Conservation (phyloP, 1,284 basidiomycete genomes). For the Moniliophthora roreri region DNA sequence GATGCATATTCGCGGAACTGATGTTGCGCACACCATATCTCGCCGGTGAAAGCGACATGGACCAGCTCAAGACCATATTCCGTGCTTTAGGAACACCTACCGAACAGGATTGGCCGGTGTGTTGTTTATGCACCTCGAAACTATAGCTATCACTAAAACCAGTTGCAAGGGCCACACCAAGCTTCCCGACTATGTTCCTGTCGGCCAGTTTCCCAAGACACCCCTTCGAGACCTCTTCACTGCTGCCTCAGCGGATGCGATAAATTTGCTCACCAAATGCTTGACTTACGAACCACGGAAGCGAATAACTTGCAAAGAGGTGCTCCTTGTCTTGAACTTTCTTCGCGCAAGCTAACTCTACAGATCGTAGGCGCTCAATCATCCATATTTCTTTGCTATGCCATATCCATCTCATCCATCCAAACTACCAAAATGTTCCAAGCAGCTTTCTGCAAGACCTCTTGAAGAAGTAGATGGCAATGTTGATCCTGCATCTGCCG, state of each 20-base stretch:
- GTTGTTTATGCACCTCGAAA: slow-evolving; percentile 11
- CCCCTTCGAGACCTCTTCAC: slow-evolving; percentile 87
- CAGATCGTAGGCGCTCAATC: slow-evolving; percentile 59
- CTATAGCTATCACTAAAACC: slow-evolving; percentile 4
- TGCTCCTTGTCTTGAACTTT: slow-evolving; percentile 27
- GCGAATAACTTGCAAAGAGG: slow-evolving; percentile 81
- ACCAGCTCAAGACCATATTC: slow-evolving; percentile 94
- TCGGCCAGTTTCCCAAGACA: slow-evolving; percentile 81
- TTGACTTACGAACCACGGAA: slow-evolving; percentile 86
- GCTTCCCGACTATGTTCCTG: slow-evolving; percentile 86
- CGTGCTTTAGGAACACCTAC: slow-evolving; percentile 94
- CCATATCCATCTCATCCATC: slow-evolving; percentile 82
- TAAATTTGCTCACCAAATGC: slow-evolving; percentile 82
- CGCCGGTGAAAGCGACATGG: slow-evolving; percentile 93
- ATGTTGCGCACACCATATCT: slow-evolving; percentile 95
- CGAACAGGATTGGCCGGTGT: slow-evolving; percentile 95
- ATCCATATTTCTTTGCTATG: slow-evolving; percentile 76
- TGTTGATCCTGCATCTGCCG: slow-evolving; percentile 42
- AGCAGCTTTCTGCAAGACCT: slow-evolving; percentile 47
- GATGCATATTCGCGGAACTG: slow-evolving; percentile 94
- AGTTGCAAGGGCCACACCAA: slow-evolving; percentile 75
- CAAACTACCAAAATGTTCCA: slow-evolving; percentile 76
- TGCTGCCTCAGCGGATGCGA: slow-evolving; percentile 84
- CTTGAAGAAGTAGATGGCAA: slow-evolving; percentile 78
- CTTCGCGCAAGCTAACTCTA: no score